Percentiles rank a stretch among this genome's conserved stretches.
Evolutionary conservation across 2,329 filamentous ascomycete species (phyloP).

Genomic region (Intubia oerlemansii): DNA sequence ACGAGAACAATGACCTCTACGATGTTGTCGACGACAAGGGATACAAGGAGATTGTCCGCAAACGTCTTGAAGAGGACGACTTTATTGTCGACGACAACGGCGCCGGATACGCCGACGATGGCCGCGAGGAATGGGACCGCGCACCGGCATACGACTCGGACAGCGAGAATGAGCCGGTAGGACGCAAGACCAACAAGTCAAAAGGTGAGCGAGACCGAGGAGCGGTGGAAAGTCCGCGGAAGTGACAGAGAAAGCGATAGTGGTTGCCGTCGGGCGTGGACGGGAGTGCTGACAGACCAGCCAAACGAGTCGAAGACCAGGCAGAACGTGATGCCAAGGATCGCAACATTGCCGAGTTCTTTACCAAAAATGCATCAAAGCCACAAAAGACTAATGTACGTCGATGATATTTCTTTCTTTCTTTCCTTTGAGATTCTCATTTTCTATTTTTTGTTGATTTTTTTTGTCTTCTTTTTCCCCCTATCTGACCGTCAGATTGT

Average conservation of each 20-base stretch:
- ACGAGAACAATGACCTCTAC: slow-evolving; percentile 69
- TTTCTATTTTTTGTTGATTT: not conserved
- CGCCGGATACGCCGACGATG: slow-evolving; percentile 90
- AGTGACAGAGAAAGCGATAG: too few species aligned
- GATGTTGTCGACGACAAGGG: slow-evolving; percentile 93
- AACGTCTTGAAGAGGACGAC: slow-evolving; percentile 79
- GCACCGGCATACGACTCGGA: slow-evolving; percentile 47
- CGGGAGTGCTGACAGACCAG: slow-evolving; percentile 23
- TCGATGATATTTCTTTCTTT: too few species aligned
- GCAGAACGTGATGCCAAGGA: slow-evolving; percentile 73
- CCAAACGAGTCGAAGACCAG: slow-evolving; percentile 77
- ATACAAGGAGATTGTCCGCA: slow-evolving; percentile 88
- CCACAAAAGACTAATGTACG: slow-evolving; percentile 62
- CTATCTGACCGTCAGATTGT: slow-evolving; percentile 28
- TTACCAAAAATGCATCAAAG: slow-evolving; percentile 51
- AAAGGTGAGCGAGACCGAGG: not conserved
- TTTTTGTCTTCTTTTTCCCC: not conserved
- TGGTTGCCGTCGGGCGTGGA: slow-evolving; percentile 10
- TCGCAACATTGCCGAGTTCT: slow-evolving; percentile 85
- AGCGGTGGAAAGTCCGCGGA: too few species aligned
- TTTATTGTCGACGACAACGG: slow-evolving; percentile 98
- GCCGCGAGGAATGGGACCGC: slow-evolving; percentile 82
- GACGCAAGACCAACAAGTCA: not conserved
- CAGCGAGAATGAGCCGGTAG: slow-evolving; percentile 49
- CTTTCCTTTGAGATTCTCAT: too few species aligned